Conservation (phyloP, 768 basidiomycete species). For the Psilocybe cubensis region DNA sequence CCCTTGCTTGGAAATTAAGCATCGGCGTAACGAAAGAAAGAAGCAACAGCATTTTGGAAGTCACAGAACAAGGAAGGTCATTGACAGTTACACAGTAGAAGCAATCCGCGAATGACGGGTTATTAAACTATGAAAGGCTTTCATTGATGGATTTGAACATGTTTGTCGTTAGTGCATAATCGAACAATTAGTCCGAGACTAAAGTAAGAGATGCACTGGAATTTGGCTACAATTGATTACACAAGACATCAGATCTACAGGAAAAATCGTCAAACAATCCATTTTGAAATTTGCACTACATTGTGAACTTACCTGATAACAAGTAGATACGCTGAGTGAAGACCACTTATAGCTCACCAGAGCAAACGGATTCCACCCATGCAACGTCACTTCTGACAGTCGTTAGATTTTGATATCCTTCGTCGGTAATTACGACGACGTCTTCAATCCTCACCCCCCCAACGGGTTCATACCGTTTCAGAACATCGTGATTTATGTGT, state of each 20-base stretch:
- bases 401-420: constrained; percentile 84
- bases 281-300: neutral
- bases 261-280: neutral
- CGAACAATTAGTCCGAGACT: too few species aligned
- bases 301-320: neutral
- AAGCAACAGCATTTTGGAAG: too few species aligned
- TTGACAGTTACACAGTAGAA: too few species aligned
- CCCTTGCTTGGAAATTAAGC: too few species aligned
- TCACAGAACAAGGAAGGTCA: too few species aligned
- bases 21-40: too few species aligned
- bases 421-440: constrained; percentile 76
- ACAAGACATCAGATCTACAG: neutral
- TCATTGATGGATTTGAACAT: too few species aligned
- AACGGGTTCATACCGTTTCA: constrained; percentile 75
- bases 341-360: constrained; percentile 50
- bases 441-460: constrained; percentile 97
- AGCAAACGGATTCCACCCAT: constrained; percentile 84
- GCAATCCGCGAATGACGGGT: too few species aligned
- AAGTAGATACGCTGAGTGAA: neutral
- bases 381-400: constrained; percentile 80
- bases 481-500: constrained; percentile 69
- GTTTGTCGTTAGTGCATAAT: too few species aligned
- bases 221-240: too few species aligned
- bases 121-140: too few species aligned
- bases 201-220: too few species aligned